Evolutionary conservation across 257 asterid species (phyloP).

Genomic region (Jacaranda mimosifolia): DNA sequence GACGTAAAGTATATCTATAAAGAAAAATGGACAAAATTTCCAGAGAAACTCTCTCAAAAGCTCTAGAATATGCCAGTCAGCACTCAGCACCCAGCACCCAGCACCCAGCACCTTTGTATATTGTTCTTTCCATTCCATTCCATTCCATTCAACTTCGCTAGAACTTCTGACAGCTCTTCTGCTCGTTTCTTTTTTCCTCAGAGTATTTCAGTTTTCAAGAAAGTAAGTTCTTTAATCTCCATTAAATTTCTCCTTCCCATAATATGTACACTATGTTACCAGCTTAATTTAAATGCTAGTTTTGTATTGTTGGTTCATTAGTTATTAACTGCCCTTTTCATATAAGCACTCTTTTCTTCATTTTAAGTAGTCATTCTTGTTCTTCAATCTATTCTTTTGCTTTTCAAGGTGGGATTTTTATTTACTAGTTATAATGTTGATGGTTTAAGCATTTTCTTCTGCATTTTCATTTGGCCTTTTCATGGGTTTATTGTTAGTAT

Average conservation of each 20-base stretch:
- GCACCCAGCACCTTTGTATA: slow-evolving; percentile 28
- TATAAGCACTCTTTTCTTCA: neutral
- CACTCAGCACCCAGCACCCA: slow-evolving; percentile 29
- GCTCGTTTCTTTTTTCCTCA: neutral
- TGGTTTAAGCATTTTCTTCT: neutral
- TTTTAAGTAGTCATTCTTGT: neutral
- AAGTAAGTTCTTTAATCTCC: slow-evolving; percentile 34
- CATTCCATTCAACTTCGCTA: slow-evolving; percentile 25
- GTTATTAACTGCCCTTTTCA: neutral
- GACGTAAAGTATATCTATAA: neutral
- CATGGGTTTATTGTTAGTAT: neutral
- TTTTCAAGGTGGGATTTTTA: neutral
- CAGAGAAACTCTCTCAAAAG: slow-evolving; percentile 38
- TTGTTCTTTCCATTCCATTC: too few species aligned
- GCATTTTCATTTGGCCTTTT: slow-evolving; percentile 11
- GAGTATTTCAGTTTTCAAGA: neutral
- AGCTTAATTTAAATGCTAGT: neutral
- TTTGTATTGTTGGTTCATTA: neutral
- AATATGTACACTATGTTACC: neutral
- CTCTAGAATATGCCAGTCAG: slow-evolving; percentile 49
- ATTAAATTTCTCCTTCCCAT: neutral
- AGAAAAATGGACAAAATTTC: neutral
- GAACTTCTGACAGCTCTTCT: neutral
- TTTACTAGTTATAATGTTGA: neutral
- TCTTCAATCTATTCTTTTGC: neutral